These are phyloP conservation scores for Tuber calosporum DNA, from an alignment of 495 filamentous ascomycete genomes.

Conservation along the genomic window DNA sequence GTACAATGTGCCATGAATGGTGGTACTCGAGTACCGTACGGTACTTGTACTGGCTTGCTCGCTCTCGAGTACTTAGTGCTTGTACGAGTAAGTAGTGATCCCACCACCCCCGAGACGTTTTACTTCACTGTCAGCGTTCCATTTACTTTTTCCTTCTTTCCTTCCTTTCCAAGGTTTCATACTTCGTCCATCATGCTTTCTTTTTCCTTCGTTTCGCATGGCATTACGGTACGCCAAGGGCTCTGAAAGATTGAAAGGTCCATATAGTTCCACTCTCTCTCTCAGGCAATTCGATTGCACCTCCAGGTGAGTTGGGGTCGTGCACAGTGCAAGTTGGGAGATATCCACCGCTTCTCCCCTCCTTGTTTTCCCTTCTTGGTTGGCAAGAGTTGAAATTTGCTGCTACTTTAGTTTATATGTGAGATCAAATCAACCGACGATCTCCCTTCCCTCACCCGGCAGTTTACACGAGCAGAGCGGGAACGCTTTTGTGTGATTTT, in stretches of 20 bases:
- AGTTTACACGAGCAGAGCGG: constrained; percentile 21
- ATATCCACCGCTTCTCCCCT: not conserved
- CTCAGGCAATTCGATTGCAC: not conserved
- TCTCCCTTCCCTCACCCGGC: constrained; percentile 22
- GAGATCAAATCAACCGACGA: constrained; percentile 4
- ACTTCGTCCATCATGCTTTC: not conserved
- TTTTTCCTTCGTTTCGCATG: not conserved
- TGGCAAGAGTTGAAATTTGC: not conserved
- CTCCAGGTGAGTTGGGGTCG: not conserved
- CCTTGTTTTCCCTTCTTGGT: not conserved
- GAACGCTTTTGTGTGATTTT: constrained; percentile 21
- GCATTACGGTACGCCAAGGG: not conserved
- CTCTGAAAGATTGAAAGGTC: not conserved
- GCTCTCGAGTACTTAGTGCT: too few relatives aligned
- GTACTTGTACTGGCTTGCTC: too few relatives aligned
- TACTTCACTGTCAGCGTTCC: not conserved
- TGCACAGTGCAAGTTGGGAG: not conserved
- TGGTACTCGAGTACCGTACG: too few relatives aligned
- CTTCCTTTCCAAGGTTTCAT: not conserved
- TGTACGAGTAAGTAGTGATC: not conserved
- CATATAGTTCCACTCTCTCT: not conserved
- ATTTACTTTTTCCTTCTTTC: constrained; percentile 2
- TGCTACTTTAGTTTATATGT: too few relatives aligned
- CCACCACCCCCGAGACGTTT: not conserved
- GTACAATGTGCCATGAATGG: constrained; percentile 4